Percentiles rank a stretch among this genome's conserved stretches.
These are phyloP conservation scores for Verticillium zaregamsianum DNA, from an alignment of 2,329 filamentous ascomycete genomes.

Conservation along the genomic window DNA sequence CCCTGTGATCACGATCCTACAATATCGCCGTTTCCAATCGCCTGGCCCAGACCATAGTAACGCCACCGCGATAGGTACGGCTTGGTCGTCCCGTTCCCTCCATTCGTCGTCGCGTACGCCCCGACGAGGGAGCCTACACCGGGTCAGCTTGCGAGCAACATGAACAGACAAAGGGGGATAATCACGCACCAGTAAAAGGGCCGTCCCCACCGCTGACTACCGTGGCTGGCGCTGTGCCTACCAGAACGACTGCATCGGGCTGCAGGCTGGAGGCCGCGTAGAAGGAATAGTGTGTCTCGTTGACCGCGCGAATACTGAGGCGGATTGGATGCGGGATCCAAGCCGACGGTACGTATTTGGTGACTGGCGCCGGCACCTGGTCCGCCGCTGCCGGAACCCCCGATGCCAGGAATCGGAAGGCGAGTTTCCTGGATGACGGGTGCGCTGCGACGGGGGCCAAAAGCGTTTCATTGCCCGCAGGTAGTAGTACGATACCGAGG, in stretches of 20 bases:
- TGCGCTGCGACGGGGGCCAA: too few species aligned
- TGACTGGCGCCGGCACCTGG: too few species aligned
- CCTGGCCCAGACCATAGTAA: slow-evolving; percentile 26
- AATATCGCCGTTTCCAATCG: too few species aligned
- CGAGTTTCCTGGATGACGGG: slow-evolving; percentile 7
- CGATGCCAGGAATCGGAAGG: too few species aligned
- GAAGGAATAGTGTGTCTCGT: slow-evolving; percentile 40
- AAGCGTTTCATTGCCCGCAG: too few species aligned
- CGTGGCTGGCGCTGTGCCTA: slow-evolving; percentile 25
- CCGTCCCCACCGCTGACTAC: slow-evolving; percentile 8
- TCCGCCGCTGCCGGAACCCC: too few species aligned
- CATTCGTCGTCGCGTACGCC: slow-evolving; percentile 49
- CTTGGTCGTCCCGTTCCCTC: slow-evolving; percentile 33
- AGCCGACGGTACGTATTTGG: too few species aligned
- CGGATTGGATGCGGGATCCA: slow-evolving; percentile 19
- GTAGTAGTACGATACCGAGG: slow-evolving; percentile 28
- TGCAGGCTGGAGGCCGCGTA: slow-evolving; percentile 28
- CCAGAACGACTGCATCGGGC: slow-evolving; percentile 25
- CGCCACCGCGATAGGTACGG: slow-evolving; percentile 45
- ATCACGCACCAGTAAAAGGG: slow-evolving; percentile 27
- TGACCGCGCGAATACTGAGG: slow-evolving; percentile 37
- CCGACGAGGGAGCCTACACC: slow-evolving; percentile 42
- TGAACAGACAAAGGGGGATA: background rate
- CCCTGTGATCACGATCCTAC: too few species aligned
- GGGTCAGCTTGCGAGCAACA: background rate